These are phyloP conservation scores for Hamamelis virginiana DNA, from an alignment of 164 flowering plant genomes.

Conservation along the genomic window DNA sequence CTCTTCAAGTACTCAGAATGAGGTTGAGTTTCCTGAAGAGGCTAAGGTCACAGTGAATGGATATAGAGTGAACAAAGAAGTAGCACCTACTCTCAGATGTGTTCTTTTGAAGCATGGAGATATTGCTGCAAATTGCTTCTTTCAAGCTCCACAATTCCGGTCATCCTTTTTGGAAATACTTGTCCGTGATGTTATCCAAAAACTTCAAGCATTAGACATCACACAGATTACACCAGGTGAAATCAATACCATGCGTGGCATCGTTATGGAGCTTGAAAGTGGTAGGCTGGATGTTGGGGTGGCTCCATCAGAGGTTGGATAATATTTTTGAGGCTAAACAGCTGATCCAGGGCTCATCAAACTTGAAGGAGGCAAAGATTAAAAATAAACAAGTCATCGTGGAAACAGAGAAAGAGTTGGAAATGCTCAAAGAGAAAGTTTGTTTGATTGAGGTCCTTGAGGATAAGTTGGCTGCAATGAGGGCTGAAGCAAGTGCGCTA, in stretches of 20 bases:
- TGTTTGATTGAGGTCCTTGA: neutral
- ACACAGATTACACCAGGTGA: neutral
- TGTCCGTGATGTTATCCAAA: neutral
- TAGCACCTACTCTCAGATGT: neutral
- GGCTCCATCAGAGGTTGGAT: constrained; percentile 14
- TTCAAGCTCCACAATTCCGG: neutral
- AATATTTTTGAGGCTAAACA: constrained; percentile 10
- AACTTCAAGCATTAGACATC: neutral
- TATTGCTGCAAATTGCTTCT: constrained; percentile 5
- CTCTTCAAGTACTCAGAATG: neutral
- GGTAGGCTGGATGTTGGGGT: constrained; percentile 4
- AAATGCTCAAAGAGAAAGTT: neutral
- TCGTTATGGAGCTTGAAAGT: neutral
- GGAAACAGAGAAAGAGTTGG: constrained; percentile 2
- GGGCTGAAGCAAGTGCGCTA: neutral
- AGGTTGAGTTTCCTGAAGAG: neutral
- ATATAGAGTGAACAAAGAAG: constrained; percentile 9
- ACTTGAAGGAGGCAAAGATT: constrained; percentile 1
- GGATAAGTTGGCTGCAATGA: neutral
- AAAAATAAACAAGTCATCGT: constrained; percentile 1
- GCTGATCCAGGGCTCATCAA: neutral
- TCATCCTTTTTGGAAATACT: constrained; percentile 9
- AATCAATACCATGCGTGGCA: neutral
- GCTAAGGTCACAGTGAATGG: neutral
- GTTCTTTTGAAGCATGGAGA: constrained; percentile 20